Evolutionary conservation across 345 rosid genomes (phyloP), one percentile per base, ranked within the genome.

Genomic region (Eucalyptus regnans): DNA sequence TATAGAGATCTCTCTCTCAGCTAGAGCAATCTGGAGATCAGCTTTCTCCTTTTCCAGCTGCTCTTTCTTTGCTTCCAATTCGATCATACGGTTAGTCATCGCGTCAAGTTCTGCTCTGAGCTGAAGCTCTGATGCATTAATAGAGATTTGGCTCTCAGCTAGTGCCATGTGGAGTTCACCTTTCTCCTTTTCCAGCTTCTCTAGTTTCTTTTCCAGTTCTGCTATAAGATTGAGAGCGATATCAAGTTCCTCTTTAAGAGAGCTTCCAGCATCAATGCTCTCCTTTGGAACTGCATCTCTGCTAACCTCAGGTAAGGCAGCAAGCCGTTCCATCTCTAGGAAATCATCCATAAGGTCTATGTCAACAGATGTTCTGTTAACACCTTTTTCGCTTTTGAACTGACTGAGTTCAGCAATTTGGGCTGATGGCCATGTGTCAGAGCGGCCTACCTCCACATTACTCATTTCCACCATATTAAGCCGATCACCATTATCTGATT

Each of bases 301-400:
- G 88, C 89, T 90, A 89, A 89, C 90, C 92, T 93, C 94, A 15
- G 97, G 93, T 92, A 96, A 90, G 27, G 98, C 95, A 87, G 94
- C 97, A 92, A 97, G 97, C 66, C 91, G 93, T 92, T 97, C 99
- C 99, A 97, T 97, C 91, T 97, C 99, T 86, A 97, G 97, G 90
- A 97, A 97, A 93, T 97, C 99, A 92, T 95, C 98, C 98, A 97
- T 97, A 81, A 96, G 96, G 92, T 94, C 95, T 87, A 95, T 92
- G 89, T 95, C 95, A 87, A 91, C 80, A 58, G 95, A 91, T 50
- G 95, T 93, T 64, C 91, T 92, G 87, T 89, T 87, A 80, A 88
- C 86, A 56, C 86, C 86, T 87, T 92, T 95, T 44, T 93, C 95
- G n/a, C 91, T 89, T 89, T 91, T 95, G 89, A 93, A 92, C 87